Conservation (phyloP, 345 rosid species). For the Eucalyptus decipiens region DNA sequence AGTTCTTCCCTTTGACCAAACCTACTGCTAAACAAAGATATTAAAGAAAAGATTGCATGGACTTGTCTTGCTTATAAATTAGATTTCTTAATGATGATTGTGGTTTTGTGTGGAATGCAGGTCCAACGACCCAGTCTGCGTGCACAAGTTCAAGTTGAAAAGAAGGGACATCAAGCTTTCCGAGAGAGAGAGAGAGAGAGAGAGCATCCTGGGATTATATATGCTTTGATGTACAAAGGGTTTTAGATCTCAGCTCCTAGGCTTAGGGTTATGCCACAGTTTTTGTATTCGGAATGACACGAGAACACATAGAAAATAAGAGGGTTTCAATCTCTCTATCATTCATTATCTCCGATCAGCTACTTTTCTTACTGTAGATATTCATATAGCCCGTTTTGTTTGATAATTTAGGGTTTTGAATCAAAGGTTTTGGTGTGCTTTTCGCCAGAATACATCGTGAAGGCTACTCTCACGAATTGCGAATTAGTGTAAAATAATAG, state of each 20-base stretch:
- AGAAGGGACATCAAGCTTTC: neutral
- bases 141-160: slow-evolving; percentile 16
- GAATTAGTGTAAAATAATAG: neutral
- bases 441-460: neutral
- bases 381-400: neutral
- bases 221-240: slow-evolving; percentile 11
- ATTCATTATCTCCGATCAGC: neutral
- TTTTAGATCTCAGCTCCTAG: neutral
- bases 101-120: neutral
- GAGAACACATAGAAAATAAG: neutral
- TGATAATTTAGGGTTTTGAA: neutral
- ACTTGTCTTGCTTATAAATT: neutral
- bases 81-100: neutral
- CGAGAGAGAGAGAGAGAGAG: neutral
- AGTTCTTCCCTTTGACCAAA: neutral
- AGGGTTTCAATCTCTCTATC: neutral
- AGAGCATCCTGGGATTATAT: neutral
- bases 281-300: neutral
- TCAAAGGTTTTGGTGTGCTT: neutral
- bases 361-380: neutral
- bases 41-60: neutral
- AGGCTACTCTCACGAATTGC: neutral
- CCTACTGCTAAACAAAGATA: neutral
- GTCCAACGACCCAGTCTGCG: slow-evolving; percentile 16
- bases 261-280: neutral